phyloP scores from a whole-genome alignment of 176 grass and related monocot genomes.

The Triticum timopheevii region DNA sequence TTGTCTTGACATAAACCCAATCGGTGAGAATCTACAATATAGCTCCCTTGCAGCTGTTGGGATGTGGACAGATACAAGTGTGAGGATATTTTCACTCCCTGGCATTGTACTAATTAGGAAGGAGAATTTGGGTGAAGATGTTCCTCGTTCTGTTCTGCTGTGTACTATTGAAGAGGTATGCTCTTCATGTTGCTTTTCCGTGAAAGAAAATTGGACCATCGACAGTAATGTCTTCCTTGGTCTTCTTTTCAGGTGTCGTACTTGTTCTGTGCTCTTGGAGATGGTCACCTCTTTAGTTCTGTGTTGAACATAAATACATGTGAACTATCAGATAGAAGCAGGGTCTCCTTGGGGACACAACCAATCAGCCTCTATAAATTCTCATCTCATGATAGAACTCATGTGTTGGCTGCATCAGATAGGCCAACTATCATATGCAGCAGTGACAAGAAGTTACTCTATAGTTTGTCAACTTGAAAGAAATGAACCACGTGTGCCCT shows the following conservation, averaged over 20 bases:
- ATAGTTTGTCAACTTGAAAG: conserved; percentile 98
- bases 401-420: conserved; percentile 93
- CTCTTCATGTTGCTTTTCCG: conserved; percentile 20
- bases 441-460: conserved; percentile 97
- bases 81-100: conserved; percentile 91
- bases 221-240: conserved; percentile 4
- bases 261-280: conserved; percentile 90
- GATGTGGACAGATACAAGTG: conserved; percentile 97
- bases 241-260: conserved; percentile 65
- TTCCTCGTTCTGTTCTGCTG: conserved; percentile 88
- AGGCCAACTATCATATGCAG: conserved; percentile 93
- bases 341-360: conserved; percentile 86
- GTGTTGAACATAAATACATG: conserved; percentile 64
- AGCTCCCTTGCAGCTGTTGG: conserved; percentile 87
- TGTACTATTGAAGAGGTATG: conserved; percentile 91
- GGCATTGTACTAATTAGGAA: conserved; percentile 65
- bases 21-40: conserved; percentile 51
- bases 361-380: conserved; percentile 89
- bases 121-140: conserved; percentile 80
- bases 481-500: conserved; percentile 92
- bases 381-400: conserved; percentile 78
- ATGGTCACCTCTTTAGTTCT: conserved; percentile 91
- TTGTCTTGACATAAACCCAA: conserved; percentile 90
- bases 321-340: conserved; percentile 78
- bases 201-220: not conserved